phyloP scores from a whole-genome alignment of 306 rosid genomes.

The Castanea crenata region DNA sequence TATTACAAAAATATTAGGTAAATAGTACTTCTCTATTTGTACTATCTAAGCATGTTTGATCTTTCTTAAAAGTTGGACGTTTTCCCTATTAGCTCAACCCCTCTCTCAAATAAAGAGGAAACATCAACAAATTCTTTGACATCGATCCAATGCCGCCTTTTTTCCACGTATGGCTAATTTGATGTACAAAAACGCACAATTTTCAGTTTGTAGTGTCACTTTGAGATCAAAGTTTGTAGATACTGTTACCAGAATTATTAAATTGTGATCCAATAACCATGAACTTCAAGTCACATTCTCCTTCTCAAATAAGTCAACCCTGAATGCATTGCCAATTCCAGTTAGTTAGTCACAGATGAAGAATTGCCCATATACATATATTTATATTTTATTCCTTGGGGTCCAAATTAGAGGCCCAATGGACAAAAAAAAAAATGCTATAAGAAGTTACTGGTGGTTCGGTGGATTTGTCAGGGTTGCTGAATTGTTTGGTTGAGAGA shows the following conservation, averaged over 20 bases:
- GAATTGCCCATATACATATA: too few relatives aligned
- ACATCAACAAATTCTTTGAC: background rate
- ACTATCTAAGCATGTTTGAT: too few relatives aligned
- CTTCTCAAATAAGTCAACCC: background rate
- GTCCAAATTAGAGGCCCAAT: too few relatives aligned
- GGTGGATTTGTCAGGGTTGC: too few relatives aligned
- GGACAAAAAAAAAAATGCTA: too few relatives aligned
- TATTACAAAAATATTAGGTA: rapidly evolving
- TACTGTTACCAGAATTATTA: background rate
- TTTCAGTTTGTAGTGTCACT: background rate
- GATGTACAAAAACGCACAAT: background rate
- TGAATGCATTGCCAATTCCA: background rate
- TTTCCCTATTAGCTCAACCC: background rate
- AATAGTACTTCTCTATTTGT: too few relatives aligned
- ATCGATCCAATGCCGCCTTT: background rate
- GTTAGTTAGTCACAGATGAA: background rate
- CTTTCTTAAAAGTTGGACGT: background rate
- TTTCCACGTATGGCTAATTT: background rate
- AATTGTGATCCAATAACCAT: background rate
- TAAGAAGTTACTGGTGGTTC: too few relatives aligned
- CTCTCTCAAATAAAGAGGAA: background rate
- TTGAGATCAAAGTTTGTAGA: background rate
- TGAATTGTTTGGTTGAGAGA: too few relatives aligned
- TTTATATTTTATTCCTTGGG: too few relatives aligned
- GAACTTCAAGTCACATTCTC: background rate